A percentile compares a stretch with the other conserved stretches of the same genome.
Evolutionary conservation across 768 basidiomycete genomes (phyloP).

Genomic region (Collybia nuda): DNA sequence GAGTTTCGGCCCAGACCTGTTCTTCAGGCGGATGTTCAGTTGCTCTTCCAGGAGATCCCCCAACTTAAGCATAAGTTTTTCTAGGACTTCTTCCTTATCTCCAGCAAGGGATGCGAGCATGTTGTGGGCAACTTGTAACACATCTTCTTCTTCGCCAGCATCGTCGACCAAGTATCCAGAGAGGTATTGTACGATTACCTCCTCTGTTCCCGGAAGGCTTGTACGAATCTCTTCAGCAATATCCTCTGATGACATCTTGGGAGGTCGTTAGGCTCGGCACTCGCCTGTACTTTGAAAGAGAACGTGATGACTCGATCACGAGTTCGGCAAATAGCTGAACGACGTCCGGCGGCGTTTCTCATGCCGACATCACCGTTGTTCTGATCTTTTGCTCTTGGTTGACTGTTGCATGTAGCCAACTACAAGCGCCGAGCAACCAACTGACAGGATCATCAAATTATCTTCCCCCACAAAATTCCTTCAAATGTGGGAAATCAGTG

Average conservation of each 20-base stretch:
- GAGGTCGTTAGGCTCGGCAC: background rate
- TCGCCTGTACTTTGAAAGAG: background rate
- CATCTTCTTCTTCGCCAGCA: slow-evolving; percentile 85
- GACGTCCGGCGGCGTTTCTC: too few species aligned
- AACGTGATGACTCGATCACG: background rate
- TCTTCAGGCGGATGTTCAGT: slow-evolving; percentile 55
- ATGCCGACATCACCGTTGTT: too few species aligned
- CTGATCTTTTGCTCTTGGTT: too few species aligned
- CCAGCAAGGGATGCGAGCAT: slow-evolving; percentile 78
- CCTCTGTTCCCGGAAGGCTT: slow-evolving; percentile 75
- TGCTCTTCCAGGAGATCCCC: slow-evolving; percentile 65
- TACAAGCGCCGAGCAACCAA: too few species aligned
- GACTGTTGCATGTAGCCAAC: too few species aligned
- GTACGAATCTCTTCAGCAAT: slow-evolving; percentile 78
- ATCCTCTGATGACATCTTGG: slow-evolving; percentile 64
- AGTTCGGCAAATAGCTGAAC: background rate
- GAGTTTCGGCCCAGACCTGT: slow-evolving; percentile 61
- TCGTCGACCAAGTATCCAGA: slow-evolving; percentile 89
- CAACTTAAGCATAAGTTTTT: slow-evolving; percentile 66
- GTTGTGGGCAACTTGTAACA: slow-evolving; percentile 71
- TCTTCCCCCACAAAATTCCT: too few species aligned
- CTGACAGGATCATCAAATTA: too few species aligned
- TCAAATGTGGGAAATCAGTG: too few species aligned
- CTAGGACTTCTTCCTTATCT: slow-evolving; percentile 55
- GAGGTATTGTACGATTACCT: slow-evolving; percentile 83